phyloP scores from a whole-genome alignment of 2,329 filamentous ascomycete species.

The Cytospora piceae region DNA sequence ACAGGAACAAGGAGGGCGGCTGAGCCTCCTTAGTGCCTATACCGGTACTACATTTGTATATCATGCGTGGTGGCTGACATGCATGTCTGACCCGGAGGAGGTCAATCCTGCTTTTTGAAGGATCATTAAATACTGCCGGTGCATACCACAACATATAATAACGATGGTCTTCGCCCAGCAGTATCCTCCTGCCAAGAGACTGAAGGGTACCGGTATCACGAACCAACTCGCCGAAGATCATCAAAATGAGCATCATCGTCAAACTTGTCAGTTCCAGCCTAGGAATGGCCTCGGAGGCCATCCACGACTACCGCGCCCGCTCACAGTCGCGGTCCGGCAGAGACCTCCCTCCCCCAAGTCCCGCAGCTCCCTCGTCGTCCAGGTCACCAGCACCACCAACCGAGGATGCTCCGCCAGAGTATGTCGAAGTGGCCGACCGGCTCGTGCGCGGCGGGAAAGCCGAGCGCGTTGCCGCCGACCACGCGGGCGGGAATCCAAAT shows the following conservation, averaged over 20 bases:
- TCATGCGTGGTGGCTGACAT: no score
- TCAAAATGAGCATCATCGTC: slow-evolving; percentile 24
- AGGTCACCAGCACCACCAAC: neutral
- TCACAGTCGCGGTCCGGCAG: slow-evolving; percentile 22
- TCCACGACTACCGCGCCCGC: slow-evolving; percentile 31
- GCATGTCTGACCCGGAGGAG: no score
- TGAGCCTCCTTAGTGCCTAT: no score
- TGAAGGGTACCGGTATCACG: no score
- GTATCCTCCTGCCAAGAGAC: neutral
- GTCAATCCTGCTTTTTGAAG: no score
- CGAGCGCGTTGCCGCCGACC: slow-evolving; percentile 11
- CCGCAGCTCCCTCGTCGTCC: slow-evolving; percentile 13
- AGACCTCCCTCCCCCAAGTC: slow-evolving; percentile 2
- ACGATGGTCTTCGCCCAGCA: neutral
- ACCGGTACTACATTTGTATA: no score
- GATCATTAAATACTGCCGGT: no score
- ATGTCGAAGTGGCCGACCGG: slow-evolving; percentile 26
- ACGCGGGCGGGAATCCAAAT: slow-evolving; percentile 17
- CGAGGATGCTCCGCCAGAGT: slow-evolving; percentile 16
- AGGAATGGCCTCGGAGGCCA: slow-evolving; percentile 34
- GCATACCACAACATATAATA: no score
- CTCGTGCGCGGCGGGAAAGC: slow-evolving; percentile 17
- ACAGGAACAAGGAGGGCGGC: no score
- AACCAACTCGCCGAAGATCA: neutral
- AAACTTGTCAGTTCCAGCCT: slow-evolving; percentile 28